Evolutionary conservation across 805 yeast genomes (phyloP).

Genomic region (Maudiozyma pseudohumilis): DNA sequence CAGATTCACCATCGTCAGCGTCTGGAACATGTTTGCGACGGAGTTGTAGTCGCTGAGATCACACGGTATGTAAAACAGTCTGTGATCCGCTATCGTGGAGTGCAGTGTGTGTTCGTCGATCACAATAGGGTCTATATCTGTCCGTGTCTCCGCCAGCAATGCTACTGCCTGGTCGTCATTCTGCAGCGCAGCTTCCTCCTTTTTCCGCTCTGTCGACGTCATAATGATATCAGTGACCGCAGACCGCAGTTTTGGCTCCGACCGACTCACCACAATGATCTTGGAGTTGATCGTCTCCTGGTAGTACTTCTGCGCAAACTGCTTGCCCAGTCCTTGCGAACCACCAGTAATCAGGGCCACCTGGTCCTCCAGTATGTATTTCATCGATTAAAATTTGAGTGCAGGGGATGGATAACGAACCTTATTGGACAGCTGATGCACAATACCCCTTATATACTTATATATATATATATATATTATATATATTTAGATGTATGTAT

Average conservation of each 20-base stretch:
- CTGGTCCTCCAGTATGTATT: slow-evolving; percentile 34
- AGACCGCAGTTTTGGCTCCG: slow-evolving; percentile 44
- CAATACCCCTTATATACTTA: neutral
- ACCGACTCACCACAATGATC: slow-evolving; percentile 71
- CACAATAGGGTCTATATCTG: neutral
- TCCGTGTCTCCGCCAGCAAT: neutral
- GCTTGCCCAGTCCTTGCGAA: slow-evolving; percentile 87
- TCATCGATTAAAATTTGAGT: slow-evolving; percentile 9
- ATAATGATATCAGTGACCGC: slow-evolving; percentile 37
- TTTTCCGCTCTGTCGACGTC: neutral
- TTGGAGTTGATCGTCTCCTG: slow-evolving; percentile 39
- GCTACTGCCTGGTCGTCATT: slow-evolving; percentile 8
- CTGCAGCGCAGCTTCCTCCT: neutral
- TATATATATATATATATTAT: neutral
- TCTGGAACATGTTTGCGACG: slow-evolving; percentile 30
- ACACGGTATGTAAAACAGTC: slow-evolving; percentile 40
- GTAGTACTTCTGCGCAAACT: slow-evolving; percentile 53
- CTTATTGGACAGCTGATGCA: neutral
- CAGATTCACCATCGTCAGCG: slow-evolving; percentile 19
- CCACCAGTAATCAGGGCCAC: slow-evolving; percentile 81
- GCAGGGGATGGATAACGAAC: neutral
- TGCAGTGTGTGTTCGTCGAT: neutral
- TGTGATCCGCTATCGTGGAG: slow-evolving; percentile 14
- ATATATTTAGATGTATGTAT: too few relatives aligned
- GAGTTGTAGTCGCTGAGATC: slow-evolving; percentile 53